Conservation (phyloP, 805 yeast species). For the Candida orba region DNA sequence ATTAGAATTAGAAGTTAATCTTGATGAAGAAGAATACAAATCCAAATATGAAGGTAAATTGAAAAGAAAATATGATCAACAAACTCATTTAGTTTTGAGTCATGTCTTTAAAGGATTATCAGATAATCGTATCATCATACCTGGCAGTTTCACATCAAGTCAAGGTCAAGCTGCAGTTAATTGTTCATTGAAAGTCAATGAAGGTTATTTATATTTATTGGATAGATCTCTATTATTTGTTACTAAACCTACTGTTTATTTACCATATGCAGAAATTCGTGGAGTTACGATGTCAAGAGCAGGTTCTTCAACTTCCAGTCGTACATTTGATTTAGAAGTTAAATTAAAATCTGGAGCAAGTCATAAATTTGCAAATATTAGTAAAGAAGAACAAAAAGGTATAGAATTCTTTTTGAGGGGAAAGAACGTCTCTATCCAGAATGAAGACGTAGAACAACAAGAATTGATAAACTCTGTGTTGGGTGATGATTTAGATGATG, state of each 20-base stretch:
- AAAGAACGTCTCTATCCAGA: slow-evolving; percentile 73
- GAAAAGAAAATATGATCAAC: slow-evolving; percentile 69
- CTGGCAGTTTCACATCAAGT: slow-evolving; percentile 73
- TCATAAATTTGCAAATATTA: slow-evolving; percentile 82
- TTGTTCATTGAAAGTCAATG: slow-evolving; percentile 91
- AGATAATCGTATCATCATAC: slow-evolving; percentile 75
- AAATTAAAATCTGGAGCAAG: slow-evolving; percentile 57
- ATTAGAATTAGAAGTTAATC: slow-evolving; percentile 79
- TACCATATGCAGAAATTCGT: slow-evolving; percentile 77
- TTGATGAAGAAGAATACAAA: slow-evolving; percentile 76
- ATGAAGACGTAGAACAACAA: slow-evolving; percentile 86
- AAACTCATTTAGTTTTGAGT: slow-evolving; percentile 79
- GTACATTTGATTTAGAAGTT: slow-evolving; percentile 90
- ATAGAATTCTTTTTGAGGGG: slow-evolving; percentile 71
- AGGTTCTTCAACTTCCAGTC: slow-evolving; percentile 68
- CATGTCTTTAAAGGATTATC: slow-evolving; percentile 88
- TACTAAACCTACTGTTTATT: slow-evolving; percentile 89
- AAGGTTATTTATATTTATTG: slow-evolving; percentile 88
- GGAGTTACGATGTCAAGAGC: slow-evolving; percentile 81
- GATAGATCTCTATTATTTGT: slow-evolving; percentile 87
- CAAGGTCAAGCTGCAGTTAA: slow-evolving; percentile 80
- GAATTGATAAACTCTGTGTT: slow-evolving; percentile 71
- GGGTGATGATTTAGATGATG: slow-evolving; percentile 44
- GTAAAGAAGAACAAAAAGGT: slow-evolving; percentile 78
- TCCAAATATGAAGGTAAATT: slow-evolving; percentile 67